Evolutionary conservation across 371 early-diverging fungal genomes (phyloP), one percentile per base, ranked within the genome.

Genomic region (Zychaea mexicana): DNA sequence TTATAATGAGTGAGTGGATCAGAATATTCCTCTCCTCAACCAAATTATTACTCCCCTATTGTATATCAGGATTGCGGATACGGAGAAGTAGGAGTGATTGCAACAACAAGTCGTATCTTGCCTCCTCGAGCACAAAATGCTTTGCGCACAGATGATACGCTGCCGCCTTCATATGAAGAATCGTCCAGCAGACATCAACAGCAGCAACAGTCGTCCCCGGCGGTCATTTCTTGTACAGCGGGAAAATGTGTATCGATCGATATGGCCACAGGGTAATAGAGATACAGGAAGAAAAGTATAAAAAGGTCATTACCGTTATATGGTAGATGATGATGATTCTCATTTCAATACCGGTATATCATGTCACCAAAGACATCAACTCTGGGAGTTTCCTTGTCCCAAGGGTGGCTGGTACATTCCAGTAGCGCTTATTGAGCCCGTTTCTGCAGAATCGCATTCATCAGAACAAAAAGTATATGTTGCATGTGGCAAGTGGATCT

Each of bases 181-280:
- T 15, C 24, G 15, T 61, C 72, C 1, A 28, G 2, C 7, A 49
- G 49, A 12, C 19, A 57, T 70, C 1, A n/a, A 7, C 9, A 19
- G 19, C 21, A 8, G 5, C n/a, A 10, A 24, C 6, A 19, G n/a
- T 3, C 59, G 67, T 2, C 30, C 70, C 30, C 69, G 47, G 10
- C 59, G 9, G 49, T 49, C 5, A 49, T 49, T 49, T 49, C 49
- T 24, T 49, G 69, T 42, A 49, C 71, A 9, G 42, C 24, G 10
- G 71, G 74, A 17, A 74, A 76, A 46, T 61, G 66, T 1, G 57
- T 70, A 61, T 72, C 70, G 3, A 70, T 76, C 9, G 57, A 71
- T 60, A 39, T 45, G 21, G 22, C 49, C 12, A 1, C 49, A 17
- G 45, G 45, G 45, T 45, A 45, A 45, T n/a, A n/a, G n/a, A n/a